phyloP scores from a whole-genome alignment of 208 protist genomes.

The Phytomonas sp. region DNA sequence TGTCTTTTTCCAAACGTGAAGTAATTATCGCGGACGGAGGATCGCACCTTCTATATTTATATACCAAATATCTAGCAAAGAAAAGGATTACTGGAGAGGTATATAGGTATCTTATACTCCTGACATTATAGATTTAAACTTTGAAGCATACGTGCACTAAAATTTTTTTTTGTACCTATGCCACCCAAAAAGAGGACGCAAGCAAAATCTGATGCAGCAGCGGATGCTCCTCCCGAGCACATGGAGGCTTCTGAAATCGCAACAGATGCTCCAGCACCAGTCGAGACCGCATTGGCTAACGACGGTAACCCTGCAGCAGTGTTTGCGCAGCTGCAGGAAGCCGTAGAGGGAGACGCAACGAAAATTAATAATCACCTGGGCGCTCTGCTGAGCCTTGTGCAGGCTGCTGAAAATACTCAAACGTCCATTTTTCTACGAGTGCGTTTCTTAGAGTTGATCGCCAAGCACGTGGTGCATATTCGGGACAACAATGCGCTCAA shows the following conservation, averaged over 20 bases:
- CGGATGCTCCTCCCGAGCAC: slow-evolving; percentile 10
- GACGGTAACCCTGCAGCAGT: slow-evolving; percentile 35
- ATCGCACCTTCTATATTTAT: slow-evolving; percentile 3
- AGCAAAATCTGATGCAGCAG: slow-evolving; percentile 13
- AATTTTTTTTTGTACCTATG: slow-evolving; percentile 30
- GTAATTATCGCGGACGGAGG: neutral
- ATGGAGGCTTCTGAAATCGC: slow-evolving; percentile 9
- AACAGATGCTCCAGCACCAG: slow-evolving; percentile 9
- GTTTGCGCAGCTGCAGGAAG: slow-evolving; percentile 56
- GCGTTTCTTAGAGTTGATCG: slow-evolving; percentile 66
- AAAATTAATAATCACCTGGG: slow-evolving; percentile 52
- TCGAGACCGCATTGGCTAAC: slow-evolving; percentile 1
- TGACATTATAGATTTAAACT: slow-evolving; percentile 5
- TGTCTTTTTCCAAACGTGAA: slow-evolving; percentile 3
- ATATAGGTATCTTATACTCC: slow-evolving; percentile 5
- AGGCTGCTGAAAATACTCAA: slow-evolving; percentile 46
- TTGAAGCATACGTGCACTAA: neutral
- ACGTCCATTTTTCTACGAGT: slow-evolving; percentile 71
- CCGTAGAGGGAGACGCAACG: slow-evolving; percentile 31
- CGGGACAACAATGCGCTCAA: slow-evolving; percentile 66
- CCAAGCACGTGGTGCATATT: slow-evolving; percentile 37
- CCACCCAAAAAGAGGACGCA: slow-evolving; percentile 50
- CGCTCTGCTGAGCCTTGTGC: slow-evolving; percentile 44
- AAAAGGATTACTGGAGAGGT: neutral
- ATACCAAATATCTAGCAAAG: slow-evolving; percentile 2